Conservation (phyloP, 352 stramenopile genomes). For the Phytophthora meadii region DNA sequence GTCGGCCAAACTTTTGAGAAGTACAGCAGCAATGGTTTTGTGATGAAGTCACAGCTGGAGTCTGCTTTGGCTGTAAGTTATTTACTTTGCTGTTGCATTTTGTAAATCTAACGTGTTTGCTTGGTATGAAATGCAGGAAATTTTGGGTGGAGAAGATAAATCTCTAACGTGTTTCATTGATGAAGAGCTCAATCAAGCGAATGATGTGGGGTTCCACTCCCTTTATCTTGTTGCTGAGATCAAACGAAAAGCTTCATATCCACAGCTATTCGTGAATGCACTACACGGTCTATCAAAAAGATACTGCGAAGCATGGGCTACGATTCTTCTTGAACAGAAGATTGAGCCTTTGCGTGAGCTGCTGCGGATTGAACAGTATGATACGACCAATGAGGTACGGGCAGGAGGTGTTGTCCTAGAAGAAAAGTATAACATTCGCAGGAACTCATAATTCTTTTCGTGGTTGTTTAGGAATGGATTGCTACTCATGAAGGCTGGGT, state of each 20-base stretch:
- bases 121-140: conserved; percentile 16
- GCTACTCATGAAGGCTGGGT: conserved; percentile 74
- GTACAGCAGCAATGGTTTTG: conserved; percentile 29
- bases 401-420: neutral
- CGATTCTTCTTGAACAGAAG: conserved; percentile 58
- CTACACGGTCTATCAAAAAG: conserved; percentile 60
- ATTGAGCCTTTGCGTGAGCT: conserved; percentile 71
- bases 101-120: neutral
- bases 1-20: conserved; percentile 38
- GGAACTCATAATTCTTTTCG: neutral
- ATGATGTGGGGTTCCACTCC: conserved; percentile 56
- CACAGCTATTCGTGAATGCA: conserved; percentile 60
- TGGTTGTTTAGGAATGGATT: conserved; percentile 70
- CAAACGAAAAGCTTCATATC: conserved; percentile 44
- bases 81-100: neutral
- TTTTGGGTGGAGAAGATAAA: conserved; percentile 12
- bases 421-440: neutral
- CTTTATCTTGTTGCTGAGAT: conserved; percentile 67
- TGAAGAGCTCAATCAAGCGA: conserved; percentile 54
- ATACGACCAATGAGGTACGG: conserved; percentile 77
- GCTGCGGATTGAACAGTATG: conserved; percentile 73
- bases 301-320: conserved; percentile 79
- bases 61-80: conserved; percentile 46
- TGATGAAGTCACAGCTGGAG: conserved; percentile 32
- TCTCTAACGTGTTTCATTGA: conserved; percentile 57